Evolutionary conservation across 2,329 filamentous ascomycete genomes (phyloP).

Genomic region (Stemphylium vesicarium): DNA sequence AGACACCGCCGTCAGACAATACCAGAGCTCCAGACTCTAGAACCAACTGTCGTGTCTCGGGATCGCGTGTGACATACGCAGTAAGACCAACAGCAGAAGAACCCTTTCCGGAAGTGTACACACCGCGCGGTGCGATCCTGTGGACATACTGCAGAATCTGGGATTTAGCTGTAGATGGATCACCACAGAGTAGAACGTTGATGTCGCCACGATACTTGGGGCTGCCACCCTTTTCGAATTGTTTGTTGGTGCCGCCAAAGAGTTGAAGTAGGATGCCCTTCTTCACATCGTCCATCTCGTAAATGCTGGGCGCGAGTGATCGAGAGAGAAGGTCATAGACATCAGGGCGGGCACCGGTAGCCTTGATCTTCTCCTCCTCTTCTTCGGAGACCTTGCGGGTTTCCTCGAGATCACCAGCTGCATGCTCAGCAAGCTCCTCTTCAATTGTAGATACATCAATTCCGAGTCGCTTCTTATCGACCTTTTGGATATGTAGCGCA

Average conservation of each 20-base stretch:
- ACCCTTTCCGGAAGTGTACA: constrained; percentile 78
- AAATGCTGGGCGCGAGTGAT: constrained; percentile 92
- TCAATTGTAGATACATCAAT: constrained; percentile 89
- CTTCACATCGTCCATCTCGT: constrained; percentile 98
- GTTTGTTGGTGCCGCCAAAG: constrained; percentile 97
- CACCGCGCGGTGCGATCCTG: constrained; percentile 91
- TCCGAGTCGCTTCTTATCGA: constrained; percentile 92
- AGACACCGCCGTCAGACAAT: constrained; percentile 75
- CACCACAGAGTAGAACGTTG: constrained; percentile 94
- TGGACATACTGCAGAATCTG: constrained; percentile 94
- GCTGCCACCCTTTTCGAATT: constrained; percentile 93
- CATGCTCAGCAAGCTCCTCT: constrained; percentile 76
- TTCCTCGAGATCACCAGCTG: constrained; percentile 77
- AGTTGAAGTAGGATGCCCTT: constrained; percentile 96
- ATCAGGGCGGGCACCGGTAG: constrained; percentile 78
- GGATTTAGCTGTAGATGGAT: constrained; percentile 95
- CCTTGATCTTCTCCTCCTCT: constrained; percentile 87
- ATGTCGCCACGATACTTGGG: constrained; percentile 97
- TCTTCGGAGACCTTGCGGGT: constrained; percentile 82
- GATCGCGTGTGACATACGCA: constrained; percentile 77
- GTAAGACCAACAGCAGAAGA: constrained; percentile 78
- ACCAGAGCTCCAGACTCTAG: constrained; percentile 77
- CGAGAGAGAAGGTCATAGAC: constrained; percentile 92
- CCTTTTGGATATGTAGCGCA: constrained; percentile 93
- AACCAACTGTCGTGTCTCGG: constrained; percentile 74